A percentile compares a stretch with the other conserved stretches of the same genome.
Conservation (phyloP, 2,329 filamentous ascomycete species). For the Ophiosphaerella narmari region DNA sequence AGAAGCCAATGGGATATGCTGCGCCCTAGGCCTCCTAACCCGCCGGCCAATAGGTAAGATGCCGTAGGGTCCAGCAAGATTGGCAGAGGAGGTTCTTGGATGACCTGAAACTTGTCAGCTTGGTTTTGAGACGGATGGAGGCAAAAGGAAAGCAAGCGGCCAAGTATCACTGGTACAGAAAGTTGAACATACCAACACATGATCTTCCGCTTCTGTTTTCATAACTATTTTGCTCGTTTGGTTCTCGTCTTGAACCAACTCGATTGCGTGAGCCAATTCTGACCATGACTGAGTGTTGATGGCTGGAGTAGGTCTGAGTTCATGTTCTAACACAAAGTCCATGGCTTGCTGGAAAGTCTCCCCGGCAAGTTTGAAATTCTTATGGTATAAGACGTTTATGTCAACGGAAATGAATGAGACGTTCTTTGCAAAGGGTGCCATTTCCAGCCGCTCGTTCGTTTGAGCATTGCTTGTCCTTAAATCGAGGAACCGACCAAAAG, state of each 20-base stretch:
- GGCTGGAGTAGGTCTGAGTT: not conserved
- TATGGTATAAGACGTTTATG: conserved; percentile 4
- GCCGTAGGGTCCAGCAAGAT: conserved; percentile 4
- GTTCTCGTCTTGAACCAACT: conserved; percentile 14
- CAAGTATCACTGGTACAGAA: not conserved
- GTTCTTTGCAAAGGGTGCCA: conserved; percentile 20
- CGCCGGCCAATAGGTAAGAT: conserved; percentile 24
- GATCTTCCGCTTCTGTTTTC: not conserved
- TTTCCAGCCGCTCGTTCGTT: conserved; percentile 15
- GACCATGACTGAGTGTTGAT: conserved; percentile 6
- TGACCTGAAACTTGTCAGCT: conserved; percentile 4
- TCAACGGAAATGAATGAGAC: conserved; percentile 16
- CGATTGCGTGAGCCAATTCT: conserved; percentile 14
- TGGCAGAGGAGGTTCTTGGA: not conserved
- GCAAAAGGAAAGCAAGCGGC: too few species aligned
- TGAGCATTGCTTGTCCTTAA: conserved; percentile 12
- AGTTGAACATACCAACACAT: conserved; percentile 7
- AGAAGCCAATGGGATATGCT: conserved; percentile 19
- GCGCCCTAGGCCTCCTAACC: conserved; percentile 24
- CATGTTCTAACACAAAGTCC: not conserved
- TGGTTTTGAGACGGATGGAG: not conserved
- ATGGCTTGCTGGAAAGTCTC: conserved; percentile 11
- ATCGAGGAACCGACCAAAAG: conserved; percentile 26
- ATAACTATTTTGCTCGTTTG: conserved; percentile 9
- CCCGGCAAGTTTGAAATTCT: conserved; percentile 6